Conservation (phyloP, 2,329 filamentous ascomycete species). For the Fusarium floridanum region DNA sequence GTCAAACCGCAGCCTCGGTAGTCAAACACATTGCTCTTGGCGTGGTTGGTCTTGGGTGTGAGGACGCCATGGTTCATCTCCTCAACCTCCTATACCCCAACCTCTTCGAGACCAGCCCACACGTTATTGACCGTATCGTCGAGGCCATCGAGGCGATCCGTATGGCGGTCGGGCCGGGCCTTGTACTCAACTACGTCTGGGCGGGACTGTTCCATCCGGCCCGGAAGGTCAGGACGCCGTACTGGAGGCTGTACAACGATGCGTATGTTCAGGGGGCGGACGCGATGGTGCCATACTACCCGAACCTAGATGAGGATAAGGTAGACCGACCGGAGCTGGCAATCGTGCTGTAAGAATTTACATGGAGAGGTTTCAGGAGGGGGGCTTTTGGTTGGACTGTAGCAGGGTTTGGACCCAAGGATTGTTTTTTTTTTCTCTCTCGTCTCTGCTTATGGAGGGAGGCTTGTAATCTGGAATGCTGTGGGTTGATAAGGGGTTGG, state of each 20-base stretch:
- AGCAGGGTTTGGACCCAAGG: conserved; percentile 30
- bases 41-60: conserved; percentile 96
- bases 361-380: conserved; percentile 23
- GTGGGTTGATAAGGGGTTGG: conserved; percentile 36
- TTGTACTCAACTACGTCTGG: conserved; percentile 99
- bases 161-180: conserved; percentile 90
- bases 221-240: conserved; percentile 91
- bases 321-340: conserved; percentile 84
- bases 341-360: conserved; percentile 76
- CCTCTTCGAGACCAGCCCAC: conserved; percentile 95
- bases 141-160: conserved; percentile 97
- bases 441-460: conserved; percentile 27
- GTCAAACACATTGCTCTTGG: conserved; percentile 98
- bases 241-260: conserved; percentile 98
- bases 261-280: conserved; percentile 95
- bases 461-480: conserved; percentile 45
- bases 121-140: conserved; percentile 98
- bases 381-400: conserved; percentile 1
- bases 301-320: conserved; percentile 84
- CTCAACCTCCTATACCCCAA: conserved; percentile 97
- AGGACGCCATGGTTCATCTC: conserved; percentile 98
- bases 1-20: conserved; percentile 94
- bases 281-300: conserved; percentile 96
- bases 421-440: conserved; percentile 22
- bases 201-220: conserved; percentile 97